Base-by-base conservation (phyloP, 495 filamentous ascomycete genomes). In the Immersiella caudata region DNA sequence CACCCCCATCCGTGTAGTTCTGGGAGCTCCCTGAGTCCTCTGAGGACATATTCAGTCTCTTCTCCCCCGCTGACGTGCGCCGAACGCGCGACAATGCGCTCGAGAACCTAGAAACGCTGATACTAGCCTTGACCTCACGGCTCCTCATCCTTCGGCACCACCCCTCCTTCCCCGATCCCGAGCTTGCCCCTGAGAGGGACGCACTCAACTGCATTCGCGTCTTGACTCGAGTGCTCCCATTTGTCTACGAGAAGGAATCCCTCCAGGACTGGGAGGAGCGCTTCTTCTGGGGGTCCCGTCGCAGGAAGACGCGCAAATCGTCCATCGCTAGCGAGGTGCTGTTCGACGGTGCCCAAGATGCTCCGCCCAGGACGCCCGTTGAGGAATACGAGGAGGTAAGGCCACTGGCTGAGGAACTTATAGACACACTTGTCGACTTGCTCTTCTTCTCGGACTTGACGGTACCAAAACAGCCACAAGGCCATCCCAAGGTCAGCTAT, bases 11-110 rank as follows among this genome's bases (percentile, higher is more conserved):
- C 24, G 4, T 27, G 25, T 36, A 97, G 93, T 99, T 97, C 81
- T 97, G 94, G 93, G 92, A 97, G 79, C 90, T 99, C 24, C 95
- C 96, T 68, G 96, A 98, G 79, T 93, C 93, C 16, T 86, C 92
- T 40, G 95, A 98, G 68, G 95, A 99, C 81, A 89, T 98, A 73
- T 98, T 98, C 83, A 96, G 92, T 69, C 87, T 99, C 62, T 99
- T 98, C 79, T 93, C 94, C 56, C 90, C 94, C 11, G 88, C 91
- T 36, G 95, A 99, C 79, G 94, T 99, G 63, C 91, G 96, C 64
- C 88, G 94, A 68, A 93, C 93, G 40, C 87, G 94, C 71, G 95
- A 98, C 76, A 85, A 88, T 71, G 89, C 94, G 27, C 82, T 95
- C 51, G 86, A 89, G 76, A 99, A 99, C 76, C 86, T 97, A 65